Evolutionary conservation across 768 basidiomycete species (phyloP).

Genomic region (Podaxis sp.): DNA sequence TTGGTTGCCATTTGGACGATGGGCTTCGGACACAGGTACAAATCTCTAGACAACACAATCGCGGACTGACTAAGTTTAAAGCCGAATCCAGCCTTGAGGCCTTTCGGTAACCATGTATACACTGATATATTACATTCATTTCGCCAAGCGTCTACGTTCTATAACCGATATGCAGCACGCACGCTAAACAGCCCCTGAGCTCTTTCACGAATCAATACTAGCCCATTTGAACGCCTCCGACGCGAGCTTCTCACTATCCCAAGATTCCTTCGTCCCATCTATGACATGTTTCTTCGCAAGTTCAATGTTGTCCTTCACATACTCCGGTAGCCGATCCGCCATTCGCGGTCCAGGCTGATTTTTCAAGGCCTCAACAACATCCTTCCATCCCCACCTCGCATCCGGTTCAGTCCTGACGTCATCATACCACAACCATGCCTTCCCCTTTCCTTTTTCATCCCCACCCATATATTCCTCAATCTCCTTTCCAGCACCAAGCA

Average conservation of each 20-base stretch:
- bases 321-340: constrained; percentile 10
- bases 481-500: constrained; percentile 17
- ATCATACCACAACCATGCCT: constrained; percentile 17
- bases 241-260: constrained; percentile 15
- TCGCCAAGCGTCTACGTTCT: neutral
- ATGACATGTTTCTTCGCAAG: constrained; percentile 15
- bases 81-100: neutral
- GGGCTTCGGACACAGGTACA: neutral
- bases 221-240: constrained; percentile 13
- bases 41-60: neutral
- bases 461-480: constrained; percentile 14
- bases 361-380: constrained; percentile 13
- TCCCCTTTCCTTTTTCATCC: constrained; percentile 11
- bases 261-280: constrained; percentile 3
- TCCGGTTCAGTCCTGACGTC: constrained; percentile 12
- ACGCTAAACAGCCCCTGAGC: no score
- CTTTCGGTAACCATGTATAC: neutral
- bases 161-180: neutral
- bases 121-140: neutral
- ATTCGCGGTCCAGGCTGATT: constrained; percentile 4
- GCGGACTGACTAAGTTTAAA: neutral
- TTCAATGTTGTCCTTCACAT: constrained; percentile 13
- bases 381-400: constrained; percentile 17
- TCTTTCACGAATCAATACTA: neutral
- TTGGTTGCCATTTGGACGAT: neutral